Percentiles rank a stretch among this genome's conserved stretches.
Conservation (phyloP, 768 basidiomycete species). For the Amanita fuliginea region DNA sequence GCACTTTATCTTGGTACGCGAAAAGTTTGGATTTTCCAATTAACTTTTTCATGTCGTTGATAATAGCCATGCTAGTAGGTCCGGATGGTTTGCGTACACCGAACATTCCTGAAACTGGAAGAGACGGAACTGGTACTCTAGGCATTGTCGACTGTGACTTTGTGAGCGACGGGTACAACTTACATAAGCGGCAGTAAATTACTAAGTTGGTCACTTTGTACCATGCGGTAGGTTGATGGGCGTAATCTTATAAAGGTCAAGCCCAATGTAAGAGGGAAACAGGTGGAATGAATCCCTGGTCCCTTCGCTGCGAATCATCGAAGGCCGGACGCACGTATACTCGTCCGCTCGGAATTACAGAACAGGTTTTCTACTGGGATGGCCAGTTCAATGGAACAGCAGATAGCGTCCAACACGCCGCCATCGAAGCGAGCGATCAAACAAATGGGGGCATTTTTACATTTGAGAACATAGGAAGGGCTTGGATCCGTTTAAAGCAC, state of each 20-base stretch:
- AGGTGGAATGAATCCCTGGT: conserved; percentile 27
- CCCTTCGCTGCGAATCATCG: neutral
- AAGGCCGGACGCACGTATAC: conserved; percentile 10
- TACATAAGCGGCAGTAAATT: neutral
- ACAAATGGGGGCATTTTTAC: conserved; percentile 5
- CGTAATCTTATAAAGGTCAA: too few species aligned
- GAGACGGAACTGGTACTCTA: conserved; percentile 36
- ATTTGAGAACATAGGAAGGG: conserved; percentile 19
- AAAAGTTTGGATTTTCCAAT: conserved; percentile 71
- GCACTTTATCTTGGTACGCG: conserved; percentile 47
- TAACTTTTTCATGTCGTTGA: conserved; percentile 80
- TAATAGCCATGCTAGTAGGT: conserved; percentile 82
- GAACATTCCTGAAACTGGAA: conserved; percentile 76
- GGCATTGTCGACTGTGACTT: conserved; percentile 49
- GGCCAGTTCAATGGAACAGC: conserved; percentile 23
- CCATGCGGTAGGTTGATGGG: too few species aligned
- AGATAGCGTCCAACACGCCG: conserved; percentile 20
- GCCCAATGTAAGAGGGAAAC: too few species aligned
- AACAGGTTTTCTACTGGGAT: conserved; percentile 24
- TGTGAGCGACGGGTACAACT: too few species aligned
- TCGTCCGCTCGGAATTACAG: conserved; percentile 22
- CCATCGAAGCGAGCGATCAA: conserved; percentile 9
- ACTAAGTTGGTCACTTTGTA: too few species aligned
- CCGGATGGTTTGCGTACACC: conserved; percentile 89
- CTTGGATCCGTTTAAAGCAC: conserved; percentile 30